Base-by-base conservation (phyloP, 1,139 yeast genomes). In the Waltiozyma sp. region DNA sequence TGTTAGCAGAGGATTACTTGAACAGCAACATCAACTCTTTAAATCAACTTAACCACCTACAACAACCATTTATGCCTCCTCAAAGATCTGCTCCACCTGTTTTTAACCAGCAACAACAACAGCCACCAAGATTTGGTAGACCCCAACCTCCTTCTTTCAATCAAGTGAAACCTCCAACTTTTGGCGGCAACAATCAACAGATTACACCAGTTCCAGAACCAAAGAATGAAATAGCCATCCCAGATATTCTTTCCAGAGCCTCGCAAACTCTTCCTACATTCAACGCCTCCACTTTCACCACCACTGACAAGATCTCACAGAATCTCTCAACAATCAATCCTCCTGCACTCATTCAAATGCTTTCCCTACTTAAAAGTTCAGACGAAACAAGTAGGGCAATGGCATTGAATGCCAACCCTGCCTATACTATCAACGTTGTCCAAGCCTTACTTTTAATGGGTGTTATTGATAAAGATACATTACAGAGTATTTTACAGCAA, bases 381-480 rank as follows among this genome's bases (percentile, higher is more conserved):
- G 69, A 72, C 14, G 52, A 72, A 37, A 61, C 67, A 19, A 71
- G 75, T 2, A 66, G 69, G 14, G 68, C 75, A 47, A 78, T 75
- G 38, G 68, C 77, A 38, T 67, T 78, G 46, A 73, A 68, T 45
- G 66, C 77, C 33, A 73, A 77, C 37, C 78, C 82, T 3, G 70
- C 75, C 41, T 63, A 81, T 39, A 80, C 87, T 4, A 64, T 76
- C 2, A 70, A 84, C 2, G 77, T 84, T 1, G 77, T 88, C 0
- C 91, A 83, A 57, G 84, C 87, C 3, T 65, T 83, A 48, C 60
- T 82, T n/a, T 66, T 80, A 40, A 81, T 82, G 89, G 93, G 91
- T 1, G 69, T 82, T 41, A 75, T 82, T 28, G 84, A 81, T 57
- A 71, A 37, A 79, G 76, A 37, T 81, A 80, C 18, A 76, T 82